Evolutionary conservation across 805 yeast species (phyloP), one percentile per base, ranked within the genome.

Genomic region (Starmerella asiatica): DNA sequence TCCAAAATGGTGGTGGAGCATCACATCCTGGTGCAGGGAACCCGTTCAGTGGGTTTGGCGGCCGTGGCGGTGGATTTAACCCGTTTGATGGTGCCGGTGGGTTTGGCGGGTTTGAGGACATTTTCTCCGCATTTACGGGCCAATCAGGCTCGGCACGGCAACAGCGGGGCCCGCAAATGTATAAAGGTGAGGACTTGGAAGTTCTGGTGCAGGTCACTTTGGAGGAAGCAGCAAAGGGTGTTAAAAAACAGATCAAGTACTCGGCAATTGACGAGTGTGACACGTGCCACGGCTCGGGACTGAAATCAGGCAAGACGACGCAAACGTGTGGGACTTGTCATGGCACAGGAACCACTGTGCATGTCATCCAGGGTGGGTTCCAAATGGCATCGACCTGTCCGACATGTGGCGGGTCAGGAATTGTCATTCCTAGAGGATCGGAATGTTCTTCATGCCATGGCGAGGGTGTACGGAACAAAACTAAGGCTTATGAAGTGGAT

Each of bases 311-410:
- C 21, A 73, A 73, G 45, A 70, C 72, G 59, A 79, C 82, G 55
- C 63, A 75, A 9, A 81, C 94, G 0, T 91, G 98, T 67, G 63
- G 73, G 1, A 63, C 82, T 3, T 91, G 99, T 66, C 83, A 84
- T 41, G 99, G 99, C 42, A 73, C 94, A 0, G 99, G 99, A 4
- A 79, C 86, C 27, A 75, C 79, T 15, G 79, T 85, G 17, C 96
- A 88, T 53, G 68, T 76, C 34, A 70, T 81, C 56, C 78, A 78
- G 50, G 95, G 93, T 3, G 97, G 97, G 0, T 91, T 88, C 71
- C 95, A 86, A 54, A 85, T 91, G 94, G 78, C 94, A 3, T 76
- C 94, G 0, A 84, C 95, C 11, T 91, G 99, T 69, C 68, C 68
- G 36, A 64, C 76, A 3, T 91, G 99, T 67, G 75, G 70, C 33